phyloP scores from a whole-genome alignment of 2,329 filamentous ascomycete species.

The Zalaria sp. region DNA sequence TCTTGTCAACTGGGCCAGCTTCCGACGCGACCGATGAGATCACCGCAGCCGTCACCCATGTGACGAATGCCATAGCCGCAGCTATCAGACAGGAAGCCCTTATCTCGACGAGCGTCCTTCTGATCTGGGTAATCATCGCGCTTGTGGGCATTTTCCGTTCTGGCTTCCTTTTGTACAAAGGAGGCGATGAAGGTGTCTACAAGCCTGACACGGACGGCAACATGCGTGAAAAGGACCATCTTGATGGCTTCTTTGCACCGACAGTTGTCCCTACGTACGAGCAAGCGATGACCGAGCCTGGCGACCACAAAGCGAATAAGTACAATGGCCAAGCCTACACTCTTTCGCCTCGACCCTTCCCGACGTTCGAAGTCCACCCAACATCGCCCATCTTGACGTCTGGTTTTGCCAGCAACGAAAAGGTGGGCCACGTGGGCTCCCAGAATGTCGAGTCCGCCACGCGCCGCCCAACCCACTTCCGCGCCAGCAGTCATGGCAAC shows the following conservation, averaged over 20 bases:
- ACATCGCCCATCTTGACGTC: slow-evolving; percentile 15
- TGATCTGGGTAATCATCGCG: slow-evolving; percentile 65
- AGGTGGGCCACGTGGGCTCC: slow-evolving; percentile 27
- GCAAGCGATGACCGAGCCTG: slow-evolving; percentile 11
- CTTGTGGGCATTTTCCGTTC: slow-evolving; percentile 60
- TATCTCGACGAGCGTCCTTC: slow-evolving; percentile 59
- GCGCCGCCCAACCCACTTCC: slow-evolving; percentile 27
- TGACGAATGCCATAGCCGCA: slow-evolving; percentile 52
- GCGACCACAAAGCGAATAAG: slow-evolving; percentile 28
- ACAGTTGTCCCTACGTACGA: slow-evolving; percentile 20
- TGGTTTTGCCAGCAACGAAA: slow-evolving; percentile 20
- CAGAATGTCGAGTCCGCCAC: slow-evolving; percentile 26
- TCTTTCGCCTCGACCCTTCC: slow-evolving; percentile 27
- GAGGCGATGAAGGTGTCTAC: slow-evolving; percentile 20
- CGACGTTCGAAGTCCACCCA: slow-evolving; percentile 22
- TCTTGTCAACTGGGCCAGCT: slow-evolving; percentile 60
- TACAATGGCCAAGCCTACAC: slow-evolving; percentile 30
- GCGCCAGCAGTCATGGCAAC: slow-evolving; percentile 30
- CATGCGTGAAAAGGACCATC: slow-evolving; percentile 10
- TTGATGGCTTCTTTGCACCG: slow-evolving; percentile 8
- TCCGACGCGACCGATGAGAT: slow-evolving; percentile 68
- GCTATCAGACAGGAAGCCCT: slow-evolving; percentile 64
- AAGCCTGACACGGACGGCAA: slow-evolving; percentile 3
- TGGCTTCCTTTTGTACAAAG: slow-evolving; percentile 43
- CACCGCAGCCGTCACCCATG: slow-evolving; percentile 56